Percentiles rank a stretch among this genome's conserved stretches.
Evolutionary conservation across 805 yeast species (phyloP).

Genomic region (Saturnispora saitoi): DNA sequence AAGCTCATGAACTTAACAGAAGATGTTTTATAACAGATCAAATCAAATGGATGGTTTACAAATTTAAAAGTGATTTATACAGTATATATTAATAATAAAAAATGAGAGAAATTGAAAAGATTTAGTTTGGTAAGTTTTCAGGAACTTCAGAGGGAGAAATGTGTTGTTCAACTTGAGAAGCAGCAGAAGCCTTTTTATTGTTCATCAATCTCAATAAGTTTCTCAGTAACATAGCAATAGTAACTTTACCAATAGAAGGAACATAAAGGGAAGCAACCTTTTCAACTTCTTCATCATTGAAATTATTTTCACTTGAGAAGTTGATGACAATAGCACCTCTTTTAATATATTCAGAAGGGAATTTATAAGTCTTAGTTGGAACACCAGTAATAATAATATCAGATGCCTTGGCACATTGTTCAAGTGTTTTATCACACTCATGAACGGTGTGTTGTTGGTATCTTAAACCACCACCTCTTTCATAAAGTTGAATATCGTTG

Average conservation of each 20-base stretch:
- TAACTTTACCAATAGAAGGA: slow-evolving; percentile 93
- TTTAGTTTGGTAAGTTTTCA: slow-evolving; percentile 7
- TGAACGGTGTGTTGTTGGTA: slow-evolving; percentile 76
- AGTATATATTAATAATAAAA: not conserved
- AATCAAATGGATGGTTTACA: too few species aligned
- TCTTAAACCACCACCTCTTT: slow-evolving; percentile 86
- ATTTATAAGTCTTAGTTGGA: slow-evolving; percentile 74
- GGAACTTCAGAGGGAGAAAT: slow-evolving; percentile 13
- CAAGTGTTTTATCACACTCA: slow-evolving; percentile 44
- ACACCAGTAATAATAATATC: slow-evolving; percentile 97
- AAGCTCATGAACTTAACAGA: too few species aligned
- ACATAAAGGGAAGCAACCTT: slow-evolving; percentile 84
- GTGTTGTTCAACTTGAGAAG: slow-evolving; percentile 12
- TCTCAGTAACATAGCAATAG: slow-evolving; percentile 88
- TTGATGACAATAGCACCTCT: slow-evolving; percentile 89
- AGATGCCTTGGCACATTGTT: slow-evolving; percentile 60
- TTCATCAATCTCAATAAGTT: slow-evolving; percentile 76
- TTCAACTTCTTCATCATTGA: slow-evolving; percentile 71
- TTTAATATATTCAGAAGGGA: slow-evolving; percentile 70
- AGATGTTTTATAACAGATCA: not conserved
- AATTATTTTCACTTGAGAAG: slow-evolving; percentile 84
- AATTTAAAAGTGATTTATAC: not conserved
- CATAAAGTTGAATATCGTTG: slow-evolving; percentile 79
- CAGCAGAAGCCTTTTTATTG: slow-evolving; percentile 36
- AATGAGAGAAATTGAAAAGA: not conserved